Base-by-base conservation (phyloP, 179 eudicot genomes). In the Silene vulgaris region DNA sequence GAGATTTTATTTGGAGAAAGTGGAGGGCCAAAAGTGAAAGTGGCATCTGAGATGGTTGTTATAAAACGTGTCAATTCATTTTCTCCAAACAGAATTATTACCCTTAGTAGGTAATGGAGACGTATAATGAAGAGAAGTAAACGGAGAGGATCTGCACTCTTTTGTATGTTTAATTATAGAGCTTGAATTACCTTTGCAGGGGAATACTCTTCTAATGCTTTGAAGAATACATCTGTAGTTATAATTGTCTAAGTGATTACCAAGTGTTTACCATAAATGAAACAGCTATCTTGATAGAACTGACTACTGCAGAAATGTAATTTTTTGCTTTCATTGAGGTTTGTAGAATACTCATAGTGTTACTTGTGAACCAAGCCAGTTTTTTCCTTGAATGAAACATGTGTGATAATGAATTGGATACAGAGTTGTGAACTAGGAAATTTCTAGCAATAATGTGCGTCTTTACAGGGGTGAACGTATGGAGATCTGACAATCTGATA, bases 401-500 rank as follows among this genome's bases (percentile, higher is more conserved):
- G 21, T 66, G 71, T n/a, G 50, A 66, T 17, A 8, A 16, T 66
- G 17, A 26, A 29, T 4, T 19, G 50, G 71, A 66, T 32, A 35
- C 2, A 66, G 35, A 29, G 12, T 30, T 19, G 21, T 66, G 37
- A 5, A 32, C 48, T 4, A 35, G 71, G 71, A 35, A 0, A 35
- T 30, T 17, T 66, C 71, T 29, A 66, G 37, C 50, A 66, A 37
- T 11, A 48, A 8, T 64, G 28, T 50, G 71, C 30, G 37, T 59
- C 48, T 77, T 29, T 62, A 7, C 56, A 61, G 5, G 66, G n/a
- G 59, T 43, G 37, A 7, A 68, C 2, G 7, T 37, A 23, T 0
- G 50, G 75, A 30, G 48, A 29, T 73, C 54, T 57, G 29, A 16
- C 62, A 48, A 40, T 61, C 71, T 78, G 45, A 8, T 75, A 56